Conservation (phyloP, 805 yeast genomes). For the Wickerhamiella slavikovae region DNA sequence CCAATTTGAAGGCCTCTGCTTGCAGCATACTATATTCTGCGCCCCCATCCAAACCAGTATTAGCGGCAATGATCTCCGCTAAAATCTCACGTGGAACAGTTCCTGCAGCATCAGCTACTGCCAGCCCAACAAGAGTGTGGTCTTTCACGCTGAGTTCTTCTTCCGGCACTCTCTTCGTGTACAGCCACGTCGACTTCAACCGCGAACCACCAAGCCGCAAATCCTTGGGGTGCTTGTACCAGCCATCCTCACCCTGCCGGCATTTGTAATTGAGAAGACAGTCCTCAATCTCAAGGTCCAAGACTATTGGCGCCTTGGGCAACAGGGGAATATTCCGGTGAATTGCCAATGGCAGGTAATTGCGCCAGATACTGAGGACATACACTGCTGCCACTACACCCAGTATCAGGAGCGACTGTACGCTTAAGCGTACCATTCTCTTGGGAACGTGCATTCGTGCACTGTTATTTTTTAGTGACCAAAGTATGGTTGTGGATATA, state of each 20-base stretch:
- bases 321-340: slow-evolving; percentile 21
- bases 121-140: slow-evolving; percentile 8
- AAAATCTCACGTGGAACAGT: slow-evolving; percentile 18
- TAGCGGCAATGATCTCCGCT: slow-evolving; percentile 1
- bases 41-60: not conserved
- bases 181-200: slow-evolving; percentile 23
- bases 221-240: slow-evolving; percentile 29
- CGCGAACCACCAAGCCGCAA: slow-evolving; percentile 25
- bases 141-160: slow-evolving; percentile 19
- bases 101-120: slow-evolving; percentile 10
- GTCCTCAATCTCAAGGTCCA: slow-evolving; percentile 23
- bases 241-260: slow-evolving; percentile 15
- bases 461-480: not conserved
- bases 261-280: slow-evolving; percentile 14
- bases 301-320: slow-evolving; percentile 23
- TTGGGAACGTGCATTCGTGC: slow-evolving; percentile 1
- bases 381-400: slow-evolving; percentile 15
- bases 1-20: slow-evolving; percentile 10
- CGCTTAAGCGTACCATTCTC: not conserved
- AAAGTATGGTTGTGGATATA: not conserved
- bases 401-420: slow-evolving; percentile 2
- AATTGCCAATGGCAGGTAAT: slow-evolving; percentile 19
- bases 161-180: slow-evolving; percentile 13
- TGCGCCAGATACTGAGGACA: slow-evolving; percentile 21
- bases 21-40: slow-evolving; percentile 7